These are phyloP conservation scores for Misopates orontium DNA, from an alignment of 257 asterid genomes.

Conservation along the genomic window DNA sequence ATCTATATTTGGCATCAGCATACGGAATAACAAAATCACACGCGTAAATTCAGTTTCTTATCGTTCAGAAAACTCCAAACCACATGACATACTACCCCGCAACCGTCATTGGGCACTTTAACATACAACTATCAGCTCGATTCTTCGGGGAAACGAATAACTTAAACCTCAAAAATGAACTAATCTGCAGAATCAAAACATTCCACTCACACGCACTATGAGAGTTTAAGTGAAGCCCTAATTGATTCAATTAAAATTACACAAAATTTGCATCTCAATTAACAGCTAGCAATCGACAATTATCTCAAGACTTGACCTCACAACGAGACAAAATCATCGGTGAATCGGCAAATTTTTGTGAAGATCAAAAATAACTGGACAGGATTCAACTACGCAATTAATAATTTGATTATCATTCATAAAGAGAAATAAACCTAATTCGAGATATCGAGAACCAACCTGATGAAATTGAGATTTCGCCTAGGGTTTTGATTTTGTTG, in stretches of 20 bases:
- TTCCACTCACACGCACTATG: slow-evolving; percentile 18
- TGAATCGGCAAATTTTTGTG: background rate
- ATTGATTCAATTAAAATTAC: slow-evolving; percentile 17
- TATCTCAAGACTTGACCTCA: too few relatives aligned
- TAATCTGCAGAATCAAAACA: slow-evolving; percentile 15
- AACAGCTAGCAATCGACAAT: background rate
- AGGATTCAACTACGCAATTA: slow-evolving; percentile 27
- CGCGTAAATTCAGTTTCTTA: slow-evolving; percentile 12
- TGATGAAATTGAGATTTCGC: slow-evolving; percentile 27
- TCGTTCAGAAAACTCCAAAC: slow-evolving; percentile 1
- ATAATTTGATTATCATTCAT: slow-evolving; percentile 1
- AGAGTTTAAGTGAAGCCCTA: slow-evolving; percentile 25
- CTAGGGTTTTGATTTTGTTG: slow-evolving; percentile 41
- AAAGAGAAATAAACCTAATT: slow-evolving; percentile 16
- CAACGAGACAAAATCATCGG: background rate
- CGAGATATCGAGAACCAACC: slow-evolving; percentile 33
- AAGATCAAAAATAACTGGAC: slow-evolving; percentile 1
- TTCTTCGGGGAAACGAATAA: background rate
- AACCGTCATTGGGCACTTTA: slow-evolving; percentile 16
- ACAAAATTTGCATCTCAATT: background rate
- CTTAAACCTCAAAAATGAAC: slow-evolving; percentile 12
- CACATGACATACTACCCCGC: slow-evolving; percentile 1
- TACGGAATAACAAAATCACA: slow-evolving; percentile 21
- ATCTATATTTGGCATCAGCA: background rate
- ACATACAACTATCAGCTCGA: slow-evolving; percentile 22